These are phyloP conservation scores for Tylopilus cervinicoccineus DNA, from an alignment of 768 basidiomycete species.

Conservation along the genomic window DNA sequence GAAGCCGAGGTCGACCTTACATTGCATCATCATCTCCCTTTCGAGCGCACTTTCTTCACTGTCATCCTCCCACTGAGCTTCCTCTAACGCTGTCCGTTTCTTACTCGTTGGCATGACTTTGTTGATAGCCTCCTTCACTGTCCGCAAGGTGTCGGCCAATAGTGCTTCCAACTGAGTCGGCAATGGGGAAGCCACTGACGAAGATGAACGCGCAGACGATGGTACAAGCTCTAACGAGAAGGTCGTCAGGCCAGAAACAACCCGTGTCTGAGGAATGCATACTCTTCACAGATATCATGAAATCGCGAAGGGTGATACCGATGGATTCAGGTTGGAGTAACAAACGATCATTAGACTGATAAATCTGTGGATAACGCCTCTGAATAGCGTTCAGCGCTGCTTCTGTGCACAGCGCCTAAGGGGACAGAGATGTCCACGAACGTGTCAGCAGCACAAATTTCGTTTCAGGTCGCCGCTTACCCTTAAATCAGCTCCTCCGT, in stretches of 20 bases:
- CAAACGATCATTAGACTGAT: slow-evolving; percentile 84
- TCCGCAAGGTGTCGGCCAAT: slow-evolving; percentile 62
- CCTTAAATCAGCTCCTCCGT: slow-evolving; percentile 94
- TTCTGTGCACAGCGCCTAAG: slow-evolving; percentile 90
- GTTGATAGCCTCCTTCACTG: slow-evolving; percentile 67
- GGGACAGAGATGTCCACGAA: not conserved
- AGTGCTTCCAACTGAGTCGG: slow-evolving; percentile 83
- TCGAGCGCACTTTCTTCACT: slow-evolving; percentile 82
- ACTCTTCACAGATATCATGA: slow-evolving; percentile 98
- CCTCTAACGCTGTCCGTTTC: slow-evolving; percentile 81
- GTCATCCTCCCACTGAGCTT: slow-evolving; percentile 89
- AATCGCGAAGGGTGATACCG: slow-evolving; percentile 80
- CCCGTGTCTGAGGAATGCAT: slow-evolving; percentile 19
- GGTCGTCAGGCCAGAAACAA: slow-evolving; percentile 2
- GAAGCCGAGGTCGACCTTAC: slow-evolving; percentile 39
- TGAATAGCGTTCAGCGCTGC: slow-evolving; percentile 96
- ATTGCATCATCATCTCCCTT: slow-evolving; percentile 83
- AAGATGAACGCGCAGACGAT: slow-evolving; percentile 87
- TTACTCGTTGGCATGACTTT: slow-evolving; percentile 78
- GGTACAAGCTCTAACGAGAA: slow-evolving; percentile 75
- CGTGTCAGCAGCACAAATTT: slow-evolving; percentile 1
- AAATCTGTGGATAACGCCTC: slow-evolving; percentile 94
- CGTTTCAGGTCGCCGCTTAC: slow-evolving; percentile 41
- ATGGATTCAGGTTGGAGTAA: slow-evolving; percentile 85
- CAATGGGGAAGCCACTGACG: slow-evolving; percentile 80